These are phyloP conservation scores for Trametes hirsuta DNA, from an alignment of 1,284 basidiomycete genomes.

Conservation along the genomic window DNA sequence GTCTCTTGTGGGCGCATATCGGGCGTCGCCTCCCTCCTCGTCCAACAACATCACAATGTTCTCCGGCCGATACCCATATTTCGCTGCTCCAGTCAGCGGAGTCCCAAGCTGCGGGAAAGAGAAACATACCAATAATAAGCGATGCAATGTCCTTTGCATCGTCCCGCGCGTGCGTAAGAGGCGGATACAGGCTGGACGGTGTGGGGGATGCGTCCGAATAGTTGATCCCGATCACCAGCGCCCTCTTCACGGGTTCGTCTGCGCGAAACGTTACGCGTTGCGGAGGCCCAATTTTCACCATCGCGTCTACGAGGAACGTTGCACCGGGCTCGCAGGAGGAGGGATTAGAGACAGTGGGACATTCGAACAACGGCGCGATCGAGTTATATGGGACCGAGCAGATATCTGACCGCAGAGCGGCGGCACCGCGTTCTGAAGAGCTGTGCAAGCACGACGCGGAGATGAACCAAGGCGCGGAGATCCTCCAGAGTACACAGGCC, in stretches of 20 bases:
- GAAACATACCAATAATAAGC: slow-evolving; percentile 16
- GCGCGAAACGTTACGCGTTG: neutral
- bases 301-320: neutral
- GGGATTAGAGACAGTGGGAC: neutral
- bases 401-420: neutral
- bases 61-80: slow-evolving; percentile 13
- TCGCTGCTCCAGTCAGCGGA: neutral
- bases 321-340: too few species aligned
- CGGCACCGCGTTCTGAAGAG: neutral
- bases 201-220: slow-evolving; percentile 8
- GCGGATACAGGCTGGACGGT: neutral
- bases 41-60: slow-evolving; percentile 20
- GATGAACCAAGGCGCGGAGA: too few species aligned
- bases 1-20: slow-evolving; percentile 6
- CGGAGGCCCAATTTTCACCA: slow-evolving; percentile 9
- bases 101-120: neutral
- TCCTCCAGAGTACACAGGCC: too few species aligned
- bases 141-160: slow-evolving; percentile 13
- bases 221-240: slow-evolving; percentile 22
- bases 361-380: too few species aligned
- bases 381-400: too few species aligned
- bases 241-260: slow-evolving; percentile 13
- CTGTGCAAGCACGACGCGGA: neutral
- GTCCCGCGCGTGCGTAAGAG: slow-evolving; percentile 8
- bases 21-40: slow-evolving; percentile 2